phyloP scores from a whole-genome alignment of 805 yeast species.

The Cyberlindnera mrakii region DNA sequence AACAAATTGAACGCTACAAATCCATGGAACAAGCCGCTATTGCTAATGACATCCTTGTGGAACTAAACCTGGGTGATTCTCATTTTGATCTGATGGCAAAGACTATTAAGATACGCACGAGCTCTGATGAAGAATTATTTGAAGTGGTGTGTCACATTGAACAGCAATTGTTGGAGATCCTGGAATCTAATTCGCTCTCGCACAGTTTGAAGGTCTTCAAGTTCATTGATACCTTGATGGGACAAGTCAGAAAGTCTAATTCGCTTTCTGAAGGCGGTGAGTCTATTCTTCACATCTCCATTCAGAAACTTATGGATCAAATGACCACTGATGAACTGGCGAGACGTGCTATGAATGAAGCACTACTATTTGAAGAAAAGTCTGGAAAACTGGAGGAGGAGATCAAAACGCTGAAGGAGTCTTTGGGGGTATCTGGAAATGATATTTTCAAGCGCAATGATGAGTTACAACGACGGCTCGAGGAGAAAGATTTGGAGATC shows the following conservation, averaged over 20 bases:
- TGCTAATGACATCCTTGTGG: constrained; percentile 13
- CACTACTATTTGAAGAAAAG: constrained; percentile 34
- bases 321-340: constrained; percentile 76
- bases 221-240: constrained; percentile 43
- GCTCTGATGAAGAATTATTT: constrained; percentile 49
- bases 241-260: constrained; percentile 30
- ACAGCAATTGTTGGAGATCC: constrained; percentile 47
- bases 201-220: constrained; percentile 43
- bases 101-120: constrained; percentile 23
- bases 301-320: constrained; percentile 55
- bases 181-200: constrained; percentile 38
- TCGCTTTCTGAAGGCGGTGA: constrained; percentile 35
- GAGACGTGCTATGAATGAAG: constrained; percentile 50
- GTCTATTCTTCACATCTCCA: constrained; percentile 55
- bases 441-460: constrained; percentile 11
- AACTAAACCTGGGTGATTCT: constrained; percentile 22
- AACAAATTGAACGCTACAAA: constrained; percentile 19
- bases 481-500: constrained; percentile 40
- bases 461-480: constrained; percentile 47
- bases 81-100: constrained; percentile 10
- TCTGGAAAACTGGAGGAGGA: constrained; percentile 34
- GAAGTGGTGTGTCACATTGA: constrained; percentile 55
- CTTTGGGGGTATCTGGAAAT: background rate
- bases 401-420: constrained; percentile 9
- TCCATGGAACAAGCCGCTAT: constrained; percentile 9